Base-by-base conservation (phyloP, 2,329 filamentous ascomycete species). In the Westerdykella aurantiaca region DNA sequence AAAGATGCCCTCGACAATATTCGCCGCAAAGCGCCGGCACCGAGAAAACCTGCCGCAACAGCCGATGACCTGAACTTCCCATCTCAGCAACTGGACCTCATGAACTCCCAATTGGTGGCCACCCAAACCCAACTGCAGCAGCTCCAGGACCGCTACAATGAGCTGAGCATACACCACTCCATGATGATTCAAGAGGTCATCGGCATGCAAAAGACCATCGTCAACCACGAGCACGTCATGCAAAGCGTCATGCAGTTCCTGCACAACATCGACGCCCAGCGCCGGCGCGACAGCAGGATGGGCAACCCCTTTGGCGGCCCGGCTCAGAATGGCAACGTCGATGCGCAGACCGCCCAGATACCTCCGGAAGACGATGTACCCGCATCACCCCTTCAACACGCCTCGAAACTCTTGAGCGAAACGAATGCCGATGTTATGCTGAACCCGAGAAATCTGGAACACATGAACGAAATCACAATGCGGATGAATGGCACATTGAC, bases 1-100 rank as follows among this genome's bases (percentile, higher is more conserved):
- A 96, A 96, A 68, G 89, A 96, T 63, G 93, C 89, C 37, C 76
- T 98, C 38, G 93, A 98, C 61, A 97, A 96, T 56, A 98, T 98
- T 60, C 82, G 89, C 58, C 80, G 93, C 56, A 98, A 98, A 71
- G 91, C 93, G 2, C 93, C 93, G 0, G 89, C 91, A 1, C 87
- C 91, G 3, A 78, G 91, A 52, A 97, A 96, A 64, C 69, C 78
- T 25, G 72, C 72, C 44, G 52, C 60, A 41, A 46, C 59, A 12
- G 69, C 72, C 14, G 84, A 83, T 44, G 89, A 95, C 41, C 78
- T 85, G 37, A 83, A 86, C 44, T 81, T 87, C 18, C 86, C 88
- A 1, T 84, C 83, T 18, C 89, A 95, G 64, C 91, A 96, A 66
- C 85, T 95, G 63, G 86, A 91, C 51, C 78, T 95, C 52, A 80